Base-by-base conservation (phyloP, 495 filamentous ascomycete genomes). In the Penicillium bialowiezense region DNA sequence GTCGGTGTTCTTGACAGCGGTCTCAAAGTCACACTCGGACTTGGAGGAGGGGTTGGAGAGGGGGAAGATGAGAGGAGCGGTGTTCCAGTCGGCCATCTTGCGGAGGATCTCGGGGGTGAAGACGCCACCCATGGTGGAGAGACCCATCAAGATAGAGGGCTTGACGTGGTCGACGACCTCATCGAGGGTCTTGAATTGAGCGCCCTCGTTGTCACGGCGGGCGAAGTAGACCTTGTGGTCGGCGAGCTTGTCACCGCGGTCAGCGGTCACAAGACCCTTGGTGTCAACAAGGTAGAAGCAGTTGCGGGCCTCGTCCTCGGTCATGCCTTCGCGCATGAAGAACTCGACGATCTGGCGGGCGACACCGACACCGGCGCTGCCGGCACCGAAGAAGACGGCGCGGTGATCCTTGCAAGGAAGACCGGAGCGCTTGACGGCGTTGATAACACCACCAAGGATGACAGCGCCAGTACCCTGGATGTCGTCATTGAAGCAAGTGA, bases 201-300 rank as follows among this genome's bases (percentile, higher is more conserved):
- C 77, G 61, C 91, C 91, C n/a, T 84, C 73, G 76, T 98, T 97
- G 70, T 97, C 91, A 39, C 79, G 74, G 39, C 93, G 90, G 35
- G 91, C 88, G 61, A 98, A 98, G 82, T 95, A 96, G 68, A 95
- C 81, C 74, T 98, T 98, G 83, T 98, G 93, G 55, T 96, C 89
- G 40, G 91, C 90, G 24, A 98, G 81, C 64, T 86, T 88, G 72
- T 97, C 93, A 28, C 92, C 92, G 23, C 93, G 90, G 72, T 98
- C 92, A 39, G 82, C 80, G 41, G 93, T 95, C 41, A 98, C 91
- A 4, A 98, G 84, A 58, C 93, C 93, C 77, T 91, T 91, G 58
- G 90, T 95, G 75, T 98, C 93, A 46, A 98, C 92, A 40, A 98
- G 86, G 83, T 87, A 98, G 78, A 98, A 97, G 79, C 95, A 92